phyloP scores from a whole-genome alignment of 2,329 filamentous ascomycete species.

The Blumeriella jaapii region DNA sequence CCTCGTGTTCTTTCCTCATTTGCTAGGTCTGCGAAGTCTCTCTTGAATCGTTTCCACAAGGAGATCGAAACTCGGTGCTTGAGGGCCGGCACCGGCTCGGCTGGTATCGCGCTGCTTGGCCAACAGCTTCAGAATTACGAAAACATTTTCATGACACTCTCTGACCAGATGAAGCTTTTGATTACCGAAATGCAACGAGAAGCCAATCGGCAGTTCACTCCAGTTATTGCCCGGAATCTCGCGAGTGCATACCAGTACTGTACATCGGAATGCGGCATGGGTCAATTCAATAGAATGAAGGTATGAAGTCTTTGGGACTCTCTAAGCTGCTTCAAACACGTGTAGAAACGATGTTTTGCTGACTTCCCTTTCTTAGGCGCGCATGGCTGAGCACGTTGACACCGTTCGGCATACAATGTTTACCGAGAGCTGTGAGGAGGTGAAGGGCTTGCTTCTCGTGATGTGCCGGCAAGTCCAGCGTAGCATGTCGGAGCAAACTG shows the following conservation, averaged over 20 bases:
- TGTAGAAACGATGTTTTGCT: not conserved
- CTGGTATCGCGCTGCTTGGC: conserved; percentile 28
- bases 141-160: conserved; percentile 30
- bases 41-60: conserved; percentile 32
- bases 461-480: conserved; percentile 27
- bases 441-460: conserved; percentile 30
- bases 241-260: conserved; percentile 35
- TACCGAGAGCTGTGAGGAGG: conserved; percentile 30
- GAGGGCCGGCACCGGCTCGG: conserved; percentile 29
- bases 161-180: conserved; percentile 22
- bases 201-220: conserved; percentile 42
- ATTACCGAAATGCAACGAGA: conserved; percentile 39
- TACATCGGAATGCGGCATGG: conserved; percentile 32
- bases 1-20: conserved; percentile 31
- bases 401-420: conserved; percentile 37
- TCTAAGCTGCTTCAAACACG: too few species aligned
- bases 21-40: conserved; percentile 23
- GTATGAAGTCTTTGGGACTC: too few species aligned
- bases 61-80: conserved; percentile 31
- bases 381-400: conserved; percentile 38
- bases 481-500: conserved; percentile 20
- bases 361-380: too few species aligned
- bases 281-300: conserved; percentile 42
- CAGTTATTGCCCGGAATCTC: conserved; percentile 36
- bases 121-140: conserved; percentile 30